Conservation (phyloP, 164 flowering plant species). For the Piper betle region DNA sequence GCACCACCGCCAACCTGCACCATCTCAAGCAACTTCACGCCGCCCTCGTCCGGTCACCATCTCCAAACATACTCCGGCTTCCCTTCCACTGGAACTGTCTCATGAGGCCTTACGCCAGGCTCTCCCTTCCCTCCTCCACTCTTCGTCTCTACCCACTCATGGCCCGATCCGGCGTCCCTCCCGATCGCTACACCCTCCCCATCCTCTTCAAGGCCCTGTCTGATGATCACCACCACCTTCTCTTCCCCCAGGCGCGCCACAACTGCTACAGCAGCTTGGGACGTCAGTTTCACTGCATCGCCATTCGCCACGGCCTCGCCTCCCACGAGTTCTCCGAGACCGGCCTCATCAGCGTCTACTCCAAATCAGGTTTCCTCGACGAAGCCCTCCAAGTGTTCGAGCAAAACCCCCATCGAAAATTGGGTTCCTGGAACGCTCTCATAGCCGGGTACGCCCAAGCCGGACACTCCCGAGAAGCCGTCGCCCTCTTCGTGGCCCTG, state of each 20-base stretch:
- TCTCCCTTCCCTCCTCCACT: conserved; percentile 22
- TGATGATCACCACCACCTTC: no score
- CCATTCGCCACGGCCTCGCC: conserved; percentile 28
- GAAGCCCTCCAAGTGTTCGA: conserved; percentile 48
- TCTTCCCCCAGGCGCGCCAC: conserved; percentile 4
- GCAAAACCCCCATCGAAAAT: conserved; percentile 32
- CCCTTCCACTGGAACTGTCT: conserved; percentile 52
- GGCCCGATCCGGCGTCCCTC: conserved; percentile 32
- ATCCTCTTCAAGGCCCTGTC: conserved; percentile 33
- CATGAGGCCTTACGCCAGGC: conserved; percentile 33
- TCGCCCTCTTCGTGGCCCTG: conserved; percentile 26
- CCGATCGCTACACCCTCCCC: conserved; percentile 51
- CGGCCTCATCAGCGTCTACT: conserved; percentile 40
- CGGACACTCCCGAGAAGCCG: conserved; percentile 33
- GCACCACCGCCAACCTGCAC: conserved; percentile 6
- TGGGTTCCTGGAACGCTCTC: conserved; percentile 63
- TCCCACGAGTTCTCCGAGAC: conserved; percentile 41
- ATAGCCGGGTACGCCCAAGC: conserved; percentile 44
- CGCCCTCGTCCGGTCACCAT: conserved; percentile 24
- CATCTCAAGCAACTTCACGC: conserved; percentile 27
- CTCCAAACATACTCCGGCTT: conserved; percentile 11
- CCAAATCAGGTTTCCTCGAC: conserved; percentile 31
- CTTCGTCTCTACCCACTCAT: conserved; percentile 23
- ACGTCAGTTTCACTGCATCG: conserved; percentile 28
- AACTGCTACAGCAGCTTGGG: conserved; percentile 16